These are phyloP conservation scores for Suillus fuscotomentosus DNA, from an alignment of 768 basidiomycete species.

Conservation along the genomic window DNA sequence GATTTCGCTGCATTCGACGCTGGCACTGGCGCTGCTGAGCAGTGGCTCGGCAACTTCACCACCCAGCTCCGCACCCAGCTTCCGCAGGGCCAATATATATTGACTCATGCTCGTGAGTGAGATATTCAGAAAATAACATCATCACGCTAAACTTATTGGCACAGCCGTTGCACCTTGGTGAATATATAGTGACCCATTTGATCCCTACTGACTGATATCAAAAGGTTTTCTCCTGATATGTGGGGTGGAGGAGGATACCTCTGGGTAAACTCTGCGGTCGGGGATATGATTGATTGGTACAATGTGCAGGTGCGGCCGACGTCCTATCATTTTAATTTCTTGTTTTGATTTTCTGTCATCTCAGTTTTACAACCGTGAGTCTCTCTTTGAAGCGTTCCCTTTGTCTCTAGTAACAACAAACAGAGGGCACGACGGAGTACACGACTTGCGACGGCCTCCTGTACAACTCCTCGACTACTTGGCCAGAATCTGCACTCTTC, in stretches of 20 bases:
- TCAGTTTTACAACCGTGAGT: constrained; percentile 29
- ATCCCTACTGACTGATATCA: not conserved
- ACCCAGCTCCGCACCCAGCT: constrained; percentile 30
- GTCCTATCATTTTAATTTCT: not conserved
- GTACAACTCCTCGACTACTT: constrained; percentile 52
- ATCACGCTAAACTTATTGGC: not conserved
- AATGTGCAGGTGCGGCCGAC: constrained; percentile 37
- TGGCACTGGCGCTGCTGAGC: constrained; percentile 36
- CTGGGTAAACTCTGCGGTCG: constrained; percentile 34
- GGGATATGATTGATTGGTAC: constrained; percentile 43
- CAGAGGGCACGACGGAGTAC: constrained; percentile 64
- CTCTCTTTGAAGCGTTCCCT: not conserved
- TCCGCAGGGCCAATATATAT: constrained; percentile 31
- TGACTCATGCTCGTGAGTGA: constrained; percentile 35
- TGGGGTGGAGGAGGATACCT: constrained; percentile 41
- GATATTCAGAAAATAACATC: not conserved
- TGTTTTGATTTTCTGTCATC: not conserved
- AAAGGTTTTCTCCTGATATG: constrained; percentile 30
- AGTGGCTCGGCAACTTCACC: constrained; percentile 34
- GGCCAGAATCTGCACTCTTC: constrained; percentile 60
- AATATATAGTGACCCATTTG: not conserved
- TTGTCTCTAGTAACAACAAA: not conserved
- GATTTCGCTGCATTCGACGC: constrained; percentile 32
- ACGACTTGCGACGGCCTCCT: constrained; percentile 62
- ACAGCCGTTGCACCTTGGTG: constrained; percentile 41